Base-by-base conservation (phyloP, 306 rosid species). In the Begonia loranthoides region DNA sequence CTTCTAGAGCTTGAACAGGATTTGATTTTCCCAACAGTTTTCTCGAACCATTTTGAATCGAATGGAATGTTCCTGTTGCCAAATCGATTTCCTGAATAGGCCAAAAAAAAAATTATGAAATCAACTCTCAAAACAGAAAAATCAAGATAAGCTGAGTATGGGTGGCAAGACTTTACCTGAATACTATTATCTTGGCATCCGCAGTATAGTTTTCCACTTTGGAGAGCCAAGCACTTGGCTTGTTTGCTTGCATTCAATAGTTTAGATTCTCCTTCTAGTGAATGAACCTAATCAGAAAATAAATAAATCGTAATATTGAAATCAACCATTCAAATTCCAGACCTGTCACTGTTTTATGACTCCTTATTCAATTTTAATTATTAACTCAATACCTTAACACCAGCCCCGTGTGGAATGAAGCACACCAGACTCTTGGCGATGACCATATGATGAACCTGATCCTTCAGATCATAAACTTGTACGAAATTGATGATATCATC, bases 131-230 rank as follows among this genome's bases (percentile, higher is more conserved):
- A 41, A 48, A 52, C 49, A 39, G 51, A 17, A 13, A 7, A 19
- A 40, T 13, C 22, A 47, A 41, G 40, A 10, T 14, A 58, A 33
- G 36, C 21, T 22, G 53, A 5, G 10, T 49, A 19, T 40, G 4
- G 49, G 10, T 48, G 10, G 52, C 17, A 49, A 38, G 13, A 57
- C 63, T 43, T 11, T 78, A 84, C 96, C 87, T 88, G 95, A 73
- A 90, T 73, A 59, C 85, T 82, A 49, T 66, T 76, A 49, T 90
- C 97, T 12, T 82, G 85, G 71, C 97, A 85, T 68, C 95, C 95
- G 47, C 97, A 90, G 55, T 72, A 85, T 15, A 90, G 68, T 70
- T 65, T 85, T 39, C 83, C 86, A 1, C 54, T 50, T 34, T 56
- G 69, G 54, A 79, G 81, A 70, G 78, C 72, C 79, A 90, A 74